Base-by-base conservation (phyloP, 768 basidiomycete genomes). In the Roridomyces roridus region DNA sequence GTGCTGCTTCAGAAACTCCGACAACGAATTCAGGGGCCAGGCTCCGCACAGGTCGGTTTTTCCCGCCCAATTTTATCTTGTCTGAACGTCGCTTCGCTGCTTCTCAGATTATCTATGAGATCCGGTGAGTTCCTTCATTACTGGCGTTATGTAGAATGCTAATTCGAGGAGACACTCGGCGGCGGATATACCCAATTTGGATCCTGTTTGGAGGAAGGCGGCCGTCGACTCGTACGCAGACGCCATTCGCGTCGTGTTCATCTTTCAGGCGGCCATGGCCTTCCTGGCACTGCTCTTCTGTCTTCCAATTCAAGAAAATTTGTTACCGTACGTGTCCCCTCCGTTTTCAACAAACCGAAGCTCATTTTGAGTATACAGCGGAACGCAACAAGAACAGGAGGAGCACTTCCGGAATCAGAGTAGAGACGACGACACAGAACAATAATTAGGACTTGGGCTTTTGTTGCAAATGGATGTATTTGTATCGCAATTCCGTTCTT, bases 161-260 rank as follows among this genome's bases (percentile, higher is more conserved):
- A 35, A 39, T 24, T 31, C 51, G 42, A 24, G 31, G 15, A 91
- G 90, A 47, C 89, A 89, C 66, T 87, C 85, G 46, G 85, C 91
- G 37, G 82, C 80, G 55, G 83, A 85, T 59, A 94, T 95, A 76
- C 85, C 85, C 59, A 74, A 72, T 43, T 76, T 96, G 48, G 73
- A 84, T 21, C 85, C 86, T 39, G 59, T 69, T 36, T 66, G 85
- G 48, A 81, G 75, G 64, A 71, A 79, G 59, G 85, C 84, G 46
- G 94, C 92, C 8, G 78, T 91, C 51, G 80, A 85, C 59, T 91
- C 91, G 2, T 96, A 94, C 73, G 85, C 85, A 42, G 83, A 85
- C 67, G 90, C 93, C 55, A 77, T 95, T 66, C 86, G 83, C 67
- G 85, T 85, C 62, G 91, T 93, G 57, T 96, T 95, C 77, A 85